These are phyloP conservation scores for Lactifluus echinatus DNA, from an alignment of 768 basidiomycete genomes.

Conservation along the genomic window DNA sequence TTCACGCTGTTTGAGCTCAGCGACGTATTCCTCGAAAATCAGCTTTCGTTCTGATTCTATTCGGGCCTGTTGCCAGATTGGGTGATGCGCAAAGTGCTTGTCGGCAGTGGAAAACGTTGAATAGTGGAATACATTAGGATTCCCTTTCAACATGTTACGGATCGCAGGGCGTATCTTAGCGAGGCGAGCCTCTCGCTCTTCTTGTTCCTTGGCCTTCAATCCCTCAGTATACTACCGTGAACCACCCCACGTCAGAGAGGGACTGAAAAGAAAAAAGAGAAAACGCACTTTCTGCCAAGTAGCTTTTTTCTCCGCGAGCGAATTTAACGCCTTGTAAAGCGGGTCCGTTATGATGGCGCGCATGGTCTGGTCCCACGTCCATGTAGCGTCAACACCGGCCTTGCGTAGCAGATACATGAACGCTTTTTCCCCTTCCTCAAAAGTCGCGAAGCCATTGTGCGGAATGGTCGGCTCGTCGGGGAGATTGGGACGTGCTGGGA, in stretches of 20 bases:
- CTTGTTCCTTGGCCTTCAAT: constrained; percentile 72
- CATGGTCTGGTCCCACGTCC: constrained; percentile 99
- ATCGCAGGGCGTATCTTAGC: constrained; percentile 81
- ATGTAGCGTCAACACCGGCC: constrained; percentile 82
- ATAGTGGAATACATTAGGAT: constrained; percentile 85
- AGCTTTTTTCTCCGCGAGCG: constrained; percentile 88
- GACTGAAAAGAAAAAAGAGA: neutral
- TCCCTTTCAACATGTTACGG: constrained; percentile 78
- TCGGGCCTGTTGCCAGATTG: constrained; percentile 84
- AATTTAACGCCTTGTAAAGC: constrained; percentile 88
- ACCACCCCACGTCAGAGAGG: constrained; percentile 8
- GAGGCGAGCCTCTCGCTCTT: constrained; percentile 76
- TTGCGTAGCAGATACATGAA: constrained; percentile 86
- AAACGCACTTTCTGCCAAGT: constrained; percentile 81
- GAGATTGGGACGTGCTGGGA: constrained; percentile 69
- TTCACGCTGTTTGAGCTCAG: constrained; percentile 80
- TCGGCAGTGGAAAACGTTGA: constrained; percentile 87
- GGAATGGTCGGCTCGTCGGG: constrained; percentile 86
- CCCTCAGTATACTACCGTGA: constrained; percentile 60
- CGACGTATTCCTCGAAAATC: constrained; percentile 88
- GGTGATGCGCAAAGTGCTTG: constrained; percentile 75
- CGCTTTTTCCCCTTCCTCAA: constrained; percentile 89
- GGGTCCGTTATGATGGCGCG: constrained; percentile 97
- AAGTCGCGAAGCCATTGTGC: constrained; percentile 77
- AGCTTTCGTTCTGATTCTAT: constrained; percentile 78